These are phyloP conservation scores for Naganishia sp. DNA, from an alignment of 1,284 basidiomycete species.

Conservation along the genomic window DNA sequence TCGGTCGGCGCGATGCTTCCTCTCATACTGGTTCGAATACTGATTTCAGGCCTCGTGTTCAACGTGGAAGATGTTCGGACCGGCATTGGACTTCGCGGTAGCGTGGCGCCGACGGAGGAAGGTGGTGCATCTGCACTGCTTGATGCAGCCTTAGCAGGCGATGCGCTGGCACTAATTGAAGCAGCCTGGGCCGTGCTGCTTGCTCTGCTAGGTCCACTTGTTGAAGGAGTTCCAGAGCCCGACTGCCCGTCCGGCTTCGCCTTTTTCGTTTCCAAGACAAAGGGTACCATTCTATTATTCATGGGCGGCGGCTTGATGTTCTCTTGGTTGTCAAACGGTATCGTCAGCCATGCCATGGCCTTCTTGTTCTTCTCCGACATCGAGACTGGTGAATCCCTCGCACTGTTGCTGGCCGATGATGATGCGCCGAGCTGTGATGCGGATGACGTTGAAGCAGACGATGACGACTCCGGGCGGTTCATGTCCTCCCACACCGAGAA, in stretches of 20 bases:
- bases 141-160: background rate
- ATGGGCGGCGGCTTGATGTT: conserved; percentile 20
- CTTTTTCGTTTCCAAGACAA: conserved; percentile 4
- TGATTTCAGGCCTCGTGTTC: background rate
- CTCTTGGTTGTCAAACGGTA: conserved; percentile 17
- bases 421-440: background rate
- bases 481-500: conserved; percentile 23
- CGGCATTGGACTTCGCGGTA: background rate
- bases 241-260: background rate
- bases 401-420: background rate
- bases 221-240: background rate
- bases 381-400: background rate
- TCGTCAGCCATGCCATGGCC: conserved; percentile 15
- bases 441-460: background rate
- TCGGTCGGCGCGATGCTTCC: conserved; percentile 3
- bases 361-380: conserved; percentile 26
- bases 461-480: background rate
- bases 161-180: background rate
- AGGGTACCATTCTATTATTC: conserved; percentile 9
- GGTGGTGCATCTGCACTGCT: background rate
- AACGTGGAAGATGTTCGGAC: background rate
- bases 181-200: background rate
- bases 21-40: conserved; percentile 17
- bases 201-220: background rate
- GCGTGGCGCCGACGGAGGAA: background rate